phyloP scores from a whole-genome alignment of 306 rosid species.

The Herpetospermum pedunculosum region DNA sequence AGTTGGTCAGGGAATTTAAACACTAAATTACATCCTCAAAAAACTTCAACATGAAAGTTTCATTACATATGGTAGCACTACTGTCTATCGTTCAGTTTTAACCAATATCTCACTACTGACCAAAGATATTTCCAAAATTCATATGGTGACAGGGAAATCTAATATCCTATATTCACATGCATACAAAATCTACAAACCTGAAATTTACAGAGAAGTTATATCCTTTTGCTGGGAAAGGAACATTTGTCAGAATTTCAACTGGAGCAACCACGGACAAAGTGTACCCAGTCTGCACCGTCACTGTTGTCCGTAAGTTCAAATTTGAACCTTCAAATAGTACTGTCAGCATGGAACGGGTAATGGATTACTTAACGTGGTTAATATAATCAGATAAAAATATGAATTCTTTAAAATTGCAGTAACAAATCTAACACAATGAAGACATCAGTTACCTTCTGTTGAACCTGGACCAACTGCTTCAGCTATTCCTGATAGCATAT shows the following conservation, averaged over 20 bases:
- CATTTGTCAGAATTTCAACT: slow-evolving; percentile 66
- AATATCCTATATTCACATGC: slow-evolving; percentile 1
- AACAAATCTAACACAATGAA: not conserved
- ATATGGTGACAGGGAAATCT: not conserved
- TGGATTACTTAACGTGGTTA: not conserved
- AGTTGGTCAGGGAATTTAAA: not conserved
- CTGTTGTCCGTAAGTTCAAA: slow-evolving; percentile 53
- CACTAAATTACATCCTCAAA: not conserved
- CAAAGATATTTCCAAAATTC: not conserved
- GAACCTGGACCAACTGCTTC: slow-evolving; percentile 77
- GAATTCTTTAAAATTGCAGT: not conserved
- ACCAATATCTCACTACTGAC: not conserved
- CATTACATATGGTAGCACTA: not conserved
- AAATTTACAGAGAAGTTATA: slow-evolving; percentile 70
- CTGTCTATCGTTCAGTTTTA: not conserved
- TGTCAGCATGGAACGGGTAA: slow-evolving; percentile 25
- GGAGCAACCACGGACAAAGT: slow-evolving; percentile 69
- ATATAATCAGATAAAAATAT: not conserved
- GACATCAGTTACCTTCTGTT: slow-evolving; percentile 55
- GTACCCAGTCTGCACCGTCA: slow-evolving; percentile 40
- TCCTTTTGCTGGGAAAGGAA: slow-evolving; percentile 75
- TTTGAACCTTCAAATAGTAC: slow-evolving; percentile 51
- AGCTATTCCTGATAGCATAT: slow-evolving; percentile 45
- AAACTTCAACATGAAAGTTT: not conserved
- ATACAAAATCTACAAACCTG: slow-evolving; percentile 44